Conservation (phyloP, 2,329 filamentous ascomycete genomes). For the Claviceps arundinis region DNA sequence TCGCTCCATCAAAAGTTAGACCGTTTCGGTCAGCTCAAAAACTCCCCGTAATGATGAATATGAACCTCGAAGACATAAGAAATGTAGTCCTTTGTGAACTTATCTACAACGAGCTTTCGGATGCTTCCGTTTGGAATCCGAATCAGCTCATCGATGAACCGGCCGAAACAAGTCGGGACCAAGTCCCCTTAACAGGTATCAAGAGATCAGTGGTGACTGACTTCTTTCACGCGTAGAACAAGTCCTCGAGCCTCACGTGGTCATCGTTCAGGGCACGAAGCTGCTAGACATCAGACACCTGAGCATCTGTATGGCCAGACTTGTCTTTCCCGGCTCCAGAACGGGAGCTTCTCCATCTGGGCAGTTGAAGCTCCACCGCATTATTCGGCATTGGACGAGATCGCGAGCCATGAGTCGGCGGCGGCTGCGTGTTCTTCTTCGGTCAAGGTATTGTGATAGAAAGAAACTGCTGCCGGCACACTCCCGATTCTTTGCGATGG, state of each 20-base stretch:
- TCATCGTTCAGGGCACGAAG: slow-evolving; percentile 61
- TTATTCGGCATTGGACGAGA: slow-evolving; percentile 41
- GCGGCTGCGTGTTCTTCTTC: slow-evolving; percentile 23
- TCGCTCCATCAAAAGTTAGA: slow-evolving; percentile 46
- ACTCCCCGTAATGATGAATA: slow-evolving; percentile 80
- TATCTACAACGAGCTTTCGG: slow-evolving; percentile 33
- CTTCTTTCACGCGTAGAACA: slow-evolving; percentile 72
- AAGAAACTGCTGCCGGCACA: slow-evolving; percentile 64
- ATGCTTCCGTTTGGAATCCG: slow-evolving; percentile 73
- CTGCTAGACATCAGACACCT: slow-evolving; percentile 49
- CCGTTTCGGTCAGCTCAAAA: slow-evolving; percentile 74
- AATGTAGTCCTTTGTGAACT: slow-evolving; percentile 33
- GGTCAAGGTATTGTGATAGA: slow-evolving; percentile 55
- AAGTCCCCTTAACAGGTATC: slow-evolving; percentile 63
- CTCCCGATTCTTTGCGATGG: slow-evolving; percentile 82
- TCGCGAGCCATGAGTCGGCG: slow-evolving; percentile 53
- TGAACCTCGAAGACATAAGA: slow-evolving; percentile 43
- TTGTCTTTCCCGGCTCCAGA: slow-evolving; percentile 74
- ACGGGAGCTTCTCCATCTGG: slow-evolving; percentile 37
- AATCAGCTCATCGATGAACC: slow-evolving; percentile 79
- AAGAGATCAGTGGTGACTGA: slow-evolving; percentile 65
- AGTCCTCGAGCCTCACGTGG: slow-evolving; percentile 59
- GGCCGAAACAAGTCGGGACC: slow-evolving; percentile 74
- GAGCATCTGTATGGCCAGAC: slow-evolving; percentile 57
- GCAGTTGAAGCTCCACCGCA: slow-evolving; percentile 8